Evolutionary conservation across 495 filamentous ascomycete genomes (phyloP), one percentile per base, ranked within the genome.

Genomic region (Aspergillus carlsbadensis): DNA sequence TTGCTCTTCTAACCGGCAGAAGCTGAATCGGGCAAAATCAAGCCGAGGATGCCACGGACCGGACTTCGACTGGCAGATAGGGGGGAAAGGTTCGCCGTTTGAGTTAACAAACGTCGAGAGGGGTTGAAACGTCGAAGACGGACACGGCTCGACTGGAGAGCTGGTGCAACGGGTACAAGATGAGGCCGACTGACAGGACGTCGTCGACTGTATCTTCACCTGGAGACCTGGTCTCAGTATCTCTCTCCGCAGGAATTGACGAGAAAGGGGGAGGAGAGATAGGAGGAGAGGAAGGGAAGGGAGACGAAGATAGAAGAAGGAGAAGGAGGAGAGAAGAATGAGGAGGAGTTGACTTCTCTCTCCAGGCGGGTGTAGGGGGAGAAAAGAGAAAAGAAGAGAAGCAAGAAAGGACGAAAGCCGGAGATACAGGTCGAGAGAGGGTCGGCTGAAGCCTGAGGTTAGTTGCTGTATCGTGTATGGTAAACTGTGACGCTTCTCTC

Each of bases 281-380:
- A 75, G 72, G 73, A 72, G 69, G 60, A 63, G 48, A 66, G 70
- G 68, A 63, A 71, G 78, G 79, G 72, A 69, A 75, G 73, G 66
- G 75, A 76, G 74, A 72, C 49, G 61, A 61, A 59, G 60, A 54
- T 62, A 69, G 71, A 73, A 69, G 76, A 78, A 76, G 71, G 71
- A 79, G 70, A 71, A 79, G 78, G 75, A 73, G 79, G 72, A 78
- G 76, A 81, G 77, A 76, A 79, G 75, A 71, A 63, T 58, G 60
- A 65, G 56, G 69, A 65, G 65, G 65, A 68, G 64, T 67, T 64
- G 3, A 56, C 63, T 63, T 77, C 76, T 76, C 76, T 77, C 76
- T 78, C 74, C 74, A 78, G 73, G 66, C 72, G 70, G 70, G 69
- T 78, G 75, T 75, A 69, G 62, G 58, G 70, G 57, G 67, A 69